phyloP scores from a whole-genome alignment of 169 alveolate species.

The Eimeria acervulina region DNA sequence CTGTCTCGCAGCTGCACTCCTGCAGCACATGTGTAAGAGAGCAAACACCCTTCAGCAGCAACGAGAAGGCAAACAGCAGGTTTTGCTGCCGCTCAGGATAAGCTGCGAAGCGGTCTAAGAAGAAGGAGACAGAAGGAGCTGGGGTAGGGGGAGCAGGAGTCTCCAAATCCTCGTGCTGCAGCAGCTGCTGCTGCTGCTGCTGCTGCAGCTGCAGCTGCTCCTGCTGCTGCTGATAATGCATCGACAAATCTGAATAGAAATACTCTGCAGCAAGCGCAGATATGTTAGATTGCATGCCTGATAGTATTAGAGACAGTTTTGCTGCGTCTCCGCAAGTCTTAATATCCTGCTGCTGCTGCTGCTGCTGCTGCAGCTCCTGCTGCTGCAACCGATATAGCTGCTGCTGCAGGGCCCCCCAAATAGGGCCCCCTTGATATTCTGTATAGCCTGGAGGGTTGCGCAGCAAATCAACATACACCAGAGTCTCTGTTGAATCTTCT shows the following conservation, averaged over 20 bases:
- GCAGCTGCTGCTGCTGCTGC: constrained; percentile 33
- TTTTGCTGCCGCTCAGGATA: constrained; percentile 93
- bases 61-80: constrained; percentile 92
- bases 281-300: constrained; percentile 93
- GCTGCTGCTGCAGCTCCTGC: neutral
- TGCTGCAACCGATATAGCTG: constrained; percentile 19
- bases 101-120: constrained; percentile 89
- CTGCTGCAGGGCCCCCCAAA: constrained; percentile 70
- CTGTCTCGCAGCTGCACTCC: constrained; percentile 91
- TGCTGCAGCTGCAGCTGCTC: constrained; percentile 59
- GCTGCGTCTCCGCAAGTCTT: constrained; percentile 88
- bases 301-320: constrained; percentile 88
- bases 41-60: constrained; percentile 91
- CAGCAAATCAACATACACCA: constrained; percentile 74
- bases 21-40: constrained; percentile 89
- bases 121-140: constrained; percentile 74
- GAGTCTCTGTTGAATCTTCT: neutral
- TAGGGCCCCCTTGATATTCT: constrained; percentile 76
- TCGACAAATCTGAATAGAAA: constrained; percentile 84
- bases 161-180: neutral
- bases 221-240: neutral
- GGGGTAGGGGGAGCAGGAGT: neutral
- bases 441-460: constrained; percentile 79
- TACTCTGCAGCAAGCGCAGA: constrained; percentile 92
- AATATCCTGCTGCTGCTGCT: constrained; percentile 61